These are phyloP conservation scores for Colletotrichum limetticola DNA, from an alignment of 2,329 filamentous ascomycete species.

Conservation along the genomic window DNA sequence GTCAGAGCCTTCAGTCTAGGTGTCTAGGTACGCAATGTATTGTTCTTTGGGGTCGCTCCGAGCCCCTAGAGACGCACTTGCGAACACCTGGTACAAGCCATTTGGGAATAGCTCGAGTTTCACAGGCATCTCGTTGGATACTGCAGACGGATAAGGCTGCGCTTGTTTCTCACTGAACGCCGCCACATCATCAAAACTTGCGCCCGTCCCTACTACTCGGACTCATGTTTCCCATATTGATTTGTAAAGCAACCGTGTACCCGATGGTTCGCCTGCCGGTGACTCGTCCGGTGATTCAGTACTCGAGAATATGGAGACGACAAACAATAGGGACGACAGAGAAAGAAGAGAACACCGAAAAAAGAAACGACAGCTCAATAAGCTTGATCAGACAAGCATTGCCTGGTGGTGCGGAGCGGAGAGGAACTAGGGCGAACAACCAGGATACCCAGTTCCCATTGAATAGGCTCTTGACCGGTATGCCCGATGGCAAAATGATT, in stretches of 20 bases:
- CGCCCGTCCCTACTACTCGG: constrained; percentile 23
- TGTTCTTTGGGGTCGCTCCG: constrained; percentile 16
- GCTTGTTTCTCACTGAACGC: constrained; percentile 19
- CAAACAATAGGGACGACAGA: not conserved
- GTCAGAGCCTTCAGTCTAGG: not conserved
- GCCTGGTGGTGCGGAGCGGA: not conserved
- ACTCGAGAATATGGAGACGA: not conserved
- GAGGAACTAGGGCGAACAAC: not conserved
- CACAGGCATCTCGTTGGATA: constrained; percentile 3
- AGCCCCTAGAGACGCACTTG: constrained; percentile 4
- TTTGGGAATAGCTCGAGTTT: constrained; percentile 24
- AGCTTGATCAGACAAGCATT: not conserved
- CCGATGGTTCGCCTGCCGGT: constrained; percentile 5
- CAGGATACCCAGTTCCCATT: not conserved
- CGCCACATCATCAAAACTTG: constrained; percentile 29
- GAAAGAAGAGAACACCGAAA: not conserved
- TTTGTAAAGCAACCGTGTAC: constrained; percentile 30
- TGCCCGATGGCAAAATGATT: not conserved
- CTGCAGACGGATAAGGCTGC: constrained; percentile 34
- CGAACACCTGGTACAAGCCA: not conserved
- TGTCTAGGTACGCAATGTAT: not conserved
- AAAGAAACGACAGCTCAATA: not conserved
- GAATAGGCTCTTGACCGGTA: constrained; percentile 8
- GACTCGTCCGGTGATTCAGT: constrained; percentile 8
- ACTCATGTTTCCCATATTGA: constrained; percentile 18